Evolutionary conservation across 306 rosid genomes (phyloP), one percentile per base, ranked within the genome.

Genomic region (Boehmeria nivea): DNA sequence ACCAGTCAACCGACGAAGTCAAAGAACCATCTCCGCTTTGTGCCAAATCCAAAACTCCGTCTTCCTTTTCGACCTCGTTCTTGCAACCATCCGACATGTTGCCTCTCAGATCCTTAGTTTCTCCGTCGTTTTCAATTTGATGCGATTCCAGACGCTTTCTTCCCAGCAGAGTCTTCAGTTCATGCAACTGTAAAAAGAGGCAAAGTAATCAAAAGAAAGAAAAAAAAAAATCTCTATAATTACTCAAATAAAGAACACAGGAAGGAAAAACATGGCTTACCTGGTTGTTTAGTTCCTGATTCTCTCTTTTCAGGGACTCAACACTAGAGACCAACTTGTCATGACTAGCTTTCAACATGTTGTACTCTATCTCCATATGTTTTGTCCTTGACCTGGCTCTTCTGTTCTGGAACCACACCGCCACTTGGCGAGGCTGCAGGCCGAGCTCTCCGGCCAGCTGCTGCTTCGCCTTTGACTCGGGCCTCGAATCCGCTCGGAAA

Each of bases 381-480:
- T 63, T 63, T 42, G 60, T 40, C 26, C 64, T 59, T 11, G 53
- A 43, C 49, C 69, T 54, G 19, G 69, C 69, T 28, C 69, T 45
- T 14, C 61, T 33, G 34, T 64, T 64, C 54, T 64, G 69, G 25
- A 64, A 64, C 69, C 69, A 64, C 12, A 64, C 47, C 18, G 62
- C 62, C 9, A 64, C 69, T 40, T 64, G 69, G 16, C 69, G 54
- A 28, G 69, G 69, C 37, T 54, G 61, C 61, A 64, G 39, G 6
- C 69, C 69, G 24, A 64, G 69, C 44, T 64, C 69, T 11, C 28
- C 54, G 12, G 69, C 69, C 1, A 64, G 24, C 54, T 27, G 39
- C 39, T 28, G 61, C 59, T 64, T 64, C 2, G 54, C 16, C 33
- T 12, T 21, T 8, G 53, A 19, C 53, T 59, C 53, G 6, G 64